Base-by-base conservation (phyloP, 768 basidiomycete species). In the Suillus sp. region DNA sequence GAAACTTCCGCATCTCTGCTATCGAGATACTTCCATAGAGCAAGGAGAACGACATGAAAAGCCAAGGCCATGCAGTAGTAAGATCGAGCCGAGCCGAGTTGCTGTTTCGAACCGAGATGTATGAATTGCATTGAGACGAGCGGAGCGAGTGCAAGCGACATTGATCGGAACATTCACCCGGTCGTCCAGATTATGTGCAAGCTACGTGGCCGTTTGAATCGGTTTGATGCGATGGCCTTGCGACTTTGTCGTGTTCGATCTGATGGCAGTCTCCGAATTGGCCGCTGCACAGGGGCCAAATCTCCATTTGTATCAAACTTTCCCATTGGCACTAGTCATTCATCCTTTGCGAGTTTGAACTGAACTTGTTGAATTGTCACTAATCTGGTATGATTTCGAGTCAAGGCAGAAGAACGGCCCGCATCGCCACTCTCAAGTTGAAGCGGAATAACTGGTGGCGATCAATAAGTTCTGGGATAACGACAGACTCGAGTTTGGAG, bases 341-440 rank as follows among this genome's bases (percentile, higher is more conserved):
- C 47, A 30, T 54, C 18, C 50, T 53, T 40, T 32, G 30, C 30
- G 22, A 56, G 35, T 37, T 56, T 22, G 4, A 22, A 34, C 53
- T 22, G 4, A 22, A 34, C 53, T 22, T 16, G 53, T n/a, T 16
- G 38, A 47, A 8, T 37, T 27, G 54, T 9, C 18, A 27, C 13
- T 45, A 22, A 20, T 32, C 20, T n/a, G 57, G 55, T n/a, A 40
- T 66, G 66, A 47, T 66, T 55, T 45, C 32, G 14, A 62, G 55
- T 55, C 63, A 55, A 54, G 57, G 66, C 11, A 62, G 48, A 50
- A 67, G 35, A 51, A 48, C 60, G 16, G 35, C 65, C n/a, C 59
- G 53, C n/a, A 59, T 47, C 22, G 54, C 32, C 30, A 62, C 60
- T 6, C 56, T 45, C 35, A 27, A 59, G 27, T 58, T 63, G 40